Evolutionary conservation across 2,329 filamentous ascomycete species (phyloP).

Genomic region (Chaetothyriales sp.): DNA sequence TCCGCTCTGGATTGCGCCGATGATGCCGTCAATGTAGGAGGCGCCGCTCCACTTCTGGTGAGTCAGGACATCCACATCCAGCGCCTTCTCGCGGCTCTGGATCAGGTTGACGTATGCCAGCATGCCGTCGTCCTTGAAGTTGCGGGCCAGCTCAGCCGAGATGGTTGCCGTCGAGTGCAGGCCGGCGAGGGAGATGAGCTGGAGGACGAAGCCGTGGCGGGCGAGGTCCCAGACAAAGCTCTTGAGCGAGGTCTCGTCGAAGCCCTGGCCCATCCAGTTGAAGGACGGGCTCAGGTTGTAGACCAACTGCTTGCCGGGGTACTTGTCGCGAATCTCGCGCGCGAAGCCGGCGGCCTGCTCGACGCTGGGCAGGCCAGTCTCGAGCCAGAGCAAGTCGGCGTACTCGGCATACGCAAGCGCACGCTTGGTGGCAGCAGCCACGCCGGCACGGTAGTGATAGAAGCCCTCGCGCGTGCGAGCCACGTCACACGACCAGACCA

Average conservation of each 20-base stretch:
- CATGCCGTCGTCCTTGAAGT: constrained; percentile 88
- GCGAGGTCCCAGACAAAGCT: constrained; percentile 96
- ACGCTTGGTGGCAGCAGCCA: constrained; percentile 79
- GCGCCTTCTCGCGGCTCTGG: constrained; percentile 77
- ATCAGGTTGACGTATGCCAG: constrained; percentile 91
- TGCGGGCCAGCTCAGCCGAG: constrained; percentile 60
- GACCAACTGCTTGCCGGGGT: constrained; percentile 75
- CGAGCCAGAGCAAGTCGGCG: constrained; percentile 91
- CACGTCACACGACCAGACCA: constrained; percentile 81
- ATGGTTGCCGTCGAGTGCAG: constrained; percentile 52
- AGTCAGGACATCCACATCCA: constrained; percentile 81
- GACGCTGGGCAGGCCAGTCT: constrained; percentile 82
- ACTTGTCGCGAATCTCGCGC: constrained; percentile 53
- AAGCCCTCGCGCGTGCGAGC: constrained; percentile 87
- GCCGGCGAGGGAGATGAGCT: constrained; percentile 51
- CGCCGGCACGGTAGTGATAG: constrained; percentile 61
- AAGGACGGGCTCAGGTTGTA: constrained; percentile 96
- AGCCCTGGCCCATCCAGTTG: constrained; percentile 97
- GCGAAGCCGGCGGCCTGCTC: constrained; percentile 62
- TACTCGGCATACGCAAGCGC: constrained; percentile 83
- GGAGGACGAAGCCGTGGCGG: constrained; percentile 60
- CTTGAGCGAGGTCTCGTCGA: constrained; percentile 66
- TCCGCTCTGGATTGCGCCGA: constrained; percentile 81
- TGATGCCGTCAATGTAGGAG: constrained; percentile 70
- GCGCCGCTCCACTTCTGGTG: constrained; percentile 73